phyloP scores from a whole-genome alignment of 306 rosid species.

The Boehmeria nivea region DNA sequence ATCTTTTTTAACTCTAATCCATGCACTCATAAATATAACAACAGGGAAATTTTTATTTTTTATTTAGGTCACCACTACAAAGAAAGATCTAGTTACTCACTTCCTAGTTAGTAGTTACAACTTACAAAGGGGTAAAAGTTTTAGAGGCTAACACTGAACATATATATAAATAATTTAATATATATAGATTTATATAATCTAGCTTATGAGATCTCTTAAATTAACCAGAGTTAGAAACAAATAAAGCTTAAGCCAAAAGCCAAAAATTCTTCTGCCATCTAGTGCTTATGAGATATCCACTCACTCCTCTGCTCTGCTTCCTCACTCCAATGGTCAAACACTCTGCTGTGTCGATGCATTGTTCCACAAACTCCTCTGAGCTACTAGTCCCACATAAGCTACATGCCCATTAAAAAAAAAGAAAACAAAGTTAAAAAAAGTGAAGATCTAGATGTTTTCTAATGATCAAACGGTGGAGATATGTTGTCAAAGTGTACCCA shows the following conservation, averaged over 20 bases:
- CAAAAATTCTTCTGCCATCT: slow-evolving; percentile 97
- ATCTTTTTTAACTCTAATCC: no score
- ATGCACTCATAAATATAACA: not conserved
- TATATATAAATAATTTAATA: no score
- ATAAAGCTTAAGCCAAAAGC: slow-evolving; percentile 67
- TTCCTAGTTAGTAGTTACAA: slow-evolving; percentile 44
- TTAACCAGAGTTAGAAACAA: no score
- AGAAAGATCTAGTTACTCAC: slow-evolving; percentile 1
- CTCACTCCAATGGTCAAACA: slow-evolving; percentile 94
- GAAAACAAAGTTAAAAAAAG: not conserved
- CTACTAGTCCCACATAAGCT: slow-evolving; percentile 68
- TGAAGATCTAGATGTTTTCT: not conserved
- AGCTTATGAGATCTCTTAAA: no score
- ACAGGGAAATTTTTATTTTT: not conserved
- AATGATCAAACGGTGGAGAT: not conserved
- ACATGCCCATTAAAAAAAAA: not conserved
- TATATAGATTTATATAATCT: no score
- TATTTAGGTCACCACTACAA: slow-evolving; percentile 6
- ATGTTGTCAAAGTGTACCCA: slow-evolving; percentile 31
- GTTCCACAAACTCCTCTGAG: slow-evolving; percentile 71
- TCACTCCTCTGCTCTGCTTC: slow-evolving; percentile 76
- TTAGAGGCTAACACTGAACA: not conserved
- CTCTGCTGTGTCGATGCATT: slow-evolving; percentile 73
- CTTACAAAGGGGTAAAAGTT: not conserved
- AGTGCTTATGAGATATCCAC: slow-evolving; percentile 81